Conservation (phyloP, 768 basidiomycete genomes). For the Mycena indigotica region DNA sequence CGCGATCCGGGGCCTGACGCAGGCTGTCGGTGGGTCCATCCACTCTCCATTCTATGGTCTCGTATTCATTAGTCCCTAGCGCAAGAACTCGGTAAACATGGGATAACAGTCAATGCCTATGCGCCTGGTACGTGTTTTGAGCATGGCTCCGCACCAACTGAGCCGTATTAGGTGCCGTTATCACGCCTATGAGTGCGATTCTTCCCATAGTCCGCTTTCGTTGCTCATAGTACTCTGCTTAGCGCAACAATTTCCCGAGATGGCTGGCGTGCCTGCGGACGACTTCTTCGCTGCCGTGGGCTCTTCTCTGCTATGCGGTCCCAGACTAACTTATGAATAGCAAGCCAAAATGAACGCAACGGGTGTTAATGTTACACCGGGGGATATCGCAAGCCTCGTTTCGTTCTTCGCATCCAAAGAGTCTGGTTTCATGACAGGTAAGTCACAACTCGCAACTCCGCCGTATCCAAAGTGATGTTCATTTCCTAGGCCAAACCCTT, state of each 20-base stretch:
- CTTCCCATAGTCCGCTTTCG: no score
- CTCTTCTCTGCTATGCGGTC: not conserved
- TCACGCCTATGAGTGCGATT: constrained; percentile 18
- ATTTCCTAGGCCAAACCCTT: constrained; percentile 11
- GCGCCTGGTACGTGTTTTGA: constrained; percentile 9
- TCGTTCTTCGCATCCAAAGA: constrained; percentile 35
- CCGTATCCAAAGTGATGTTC: not conserved
- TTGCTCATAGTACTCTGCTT: not conserved
- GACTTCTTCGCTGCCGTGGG: constrained; percentile 9
- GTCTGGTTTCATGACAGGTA: constrained; percentile 33
- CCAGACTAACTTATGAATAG: not conserved
- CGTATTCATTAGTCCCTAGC: not conserved
- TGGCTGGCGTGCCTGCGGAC: not conserved
- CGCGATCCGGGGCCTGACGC: constrained; percentile 41
- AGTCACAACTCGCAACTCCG: not conserved
- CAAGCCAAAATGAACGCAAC: constrained; percentile 21
- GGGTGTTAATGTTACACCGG: constrained; percentile 23
- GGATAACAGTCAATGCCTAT: constrained; percentile 22
- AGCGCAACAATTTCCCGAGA: constrained; percentile 5
- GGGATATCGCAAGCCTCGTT: constrained; percentile 32
- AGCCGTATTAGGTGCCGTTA: constrained; percentile 7
- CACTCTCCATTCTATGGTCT: not conserved
- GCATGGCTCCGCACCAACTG: not conserved
- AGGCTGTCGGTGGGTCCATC: constrained; percentile 23
- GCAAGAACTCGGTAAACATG: constrained; percentile 14